These are phyloP conservation scores for Pseudopithomyces chartarum DNA, from an alignment of 2,329 filamentous ascomycete genomes.

Conservation along the genomic window DNA sequence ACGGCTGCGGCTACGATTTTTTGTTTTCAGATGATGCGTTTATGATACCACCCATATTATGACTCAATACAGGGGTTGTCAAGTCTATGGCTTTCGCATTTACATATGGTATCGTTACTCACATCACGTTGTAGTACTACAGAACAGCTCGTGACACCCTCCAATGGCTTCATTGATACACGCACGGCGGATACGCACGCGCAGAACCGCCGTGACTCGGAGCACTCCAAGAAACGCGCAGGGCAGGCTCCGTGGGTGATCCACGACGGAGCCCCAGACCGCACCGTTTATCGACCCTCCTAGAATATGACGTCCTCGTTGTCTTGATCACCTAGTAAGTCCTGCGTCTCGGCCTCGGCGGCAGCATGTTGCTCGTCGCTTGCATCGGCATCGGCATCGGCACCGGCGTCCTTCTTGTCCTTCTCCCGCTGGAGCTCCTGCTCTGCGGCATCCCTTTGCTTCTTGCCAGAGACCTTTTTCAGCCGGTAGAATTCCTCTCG, in stretches of 20 bases:
- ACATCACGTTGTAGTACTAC: neutral
- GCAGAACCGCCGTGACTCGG: neutral
- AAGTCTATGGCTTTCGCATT: conserved; percentile 12
- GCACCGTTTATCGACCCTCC: neutral
- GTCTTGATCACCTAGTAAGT: conserved; percentile 75
- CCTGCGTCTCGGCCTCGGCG: conserved; percentile 55
- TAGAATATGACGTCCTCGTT: conserved; percentile 88
- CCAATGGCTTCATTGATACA: neutral
- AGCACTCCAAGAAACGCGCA: neutral
- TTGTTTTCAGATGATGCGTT: conserved; percentile 12
- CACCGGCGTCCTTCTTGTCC: conserved; percentile 39
- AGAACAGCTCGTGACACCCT: neutral
- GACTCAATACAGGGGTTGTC: conserved; percentile 6
- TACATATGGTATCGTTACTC: neutral
- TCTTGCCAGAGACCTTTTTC: conserved; percentile 86
- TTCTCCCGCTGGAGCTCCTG: conserved; percentile 51
- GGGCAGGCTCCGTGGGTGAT: neutral
- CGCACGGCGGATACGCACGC: neutral
- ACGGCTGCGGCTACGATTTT: conserved; percentile 10
- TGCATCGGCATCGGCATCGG: conserved; percentile 14
- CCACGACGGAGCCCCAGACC: neutral
- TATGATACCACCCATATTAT: conserved; percentile 26
- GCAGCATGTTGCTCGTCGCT: conserved; percentile 12
- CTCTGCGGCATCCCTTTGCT: conserved; percentile 57
- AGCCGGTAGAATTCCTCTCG: conserved; percentile 97